A percentile compares a stretch with the other conserved stretches of the same genome.
phyloP scores from a whole-genome alignment of 768 basidiomycete genomes.

The Collybia nuda region DNA sequence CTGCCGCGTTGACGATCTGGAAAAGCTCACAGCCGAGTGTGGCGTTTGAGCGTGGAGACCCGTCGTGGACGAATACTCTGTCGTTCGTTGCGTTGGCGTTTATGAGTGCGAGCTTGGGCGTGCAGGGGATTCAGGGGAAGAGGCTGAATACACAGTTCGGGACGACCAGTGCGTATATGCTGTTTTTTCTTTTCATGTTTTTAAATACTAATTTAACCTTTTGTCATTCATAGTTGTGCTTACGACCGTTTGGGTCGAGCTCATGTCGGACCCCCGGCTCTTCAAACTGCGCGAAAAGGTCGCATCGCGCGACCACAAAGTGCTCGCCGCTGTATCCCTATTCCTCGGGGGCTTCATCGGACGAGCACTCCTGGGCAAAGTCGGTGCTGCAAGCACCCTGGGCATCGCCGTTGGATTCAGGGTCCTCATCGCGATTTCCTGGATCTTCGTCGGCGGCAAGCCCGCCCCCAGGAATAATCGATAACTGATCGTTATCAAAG shows the following conservation, averaged over 20 bases:
- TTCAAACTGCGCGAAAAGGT: conserved; percentile 56
- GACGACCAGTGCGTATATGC: conserved; percentile 58
- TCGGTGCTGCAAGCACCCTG: conserved; percentile 65
- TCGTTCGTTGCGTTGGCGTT: conserved; percentile 76
- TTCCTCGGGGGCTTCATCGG: conserved; percentile 76
- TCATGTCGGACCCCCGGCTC: conserved; percentile 78
- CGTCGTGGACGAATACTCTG: conserved; percentile 67
- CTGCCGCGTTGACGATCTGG: conserved; percentile 69
- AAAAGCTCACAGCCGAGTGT: conserved; percentile 60
- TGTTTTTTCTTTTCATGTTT: background rate
- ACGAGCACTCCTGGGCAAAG: conserved; percentile 55
- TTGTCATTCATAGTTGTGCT: conserved; percentile 57
- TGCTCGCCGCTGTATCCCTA: conserved; percentile 63
- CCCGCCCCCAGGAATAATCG: background rate
- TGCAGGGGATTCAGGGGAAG: conserved; percentile 88
- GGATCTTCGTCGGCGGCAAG: conserved; percentile 63
- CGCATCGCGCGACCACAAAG: conserved; percentile 66
- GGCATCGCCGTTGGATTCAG: conserved; percentile 67
- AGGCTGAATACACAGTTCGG: conserved; percentile 77
- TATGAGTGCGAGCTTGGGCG: conserved; percentile 78
- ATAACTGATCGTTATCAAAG: no score
- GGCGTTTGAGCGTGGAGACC: conserved; percentile 52
- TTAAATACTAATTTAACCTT: background rate
- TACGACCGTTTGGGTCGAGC: conserved; percentile 88
- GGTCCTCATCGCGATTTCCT: conserved; percentile 57